Evolutionary conservation across 805 yeast species (phyloP), one percentile per base, ranked within the genome.

Genomic region (Sugiyamaella chiloensis): DNA sequence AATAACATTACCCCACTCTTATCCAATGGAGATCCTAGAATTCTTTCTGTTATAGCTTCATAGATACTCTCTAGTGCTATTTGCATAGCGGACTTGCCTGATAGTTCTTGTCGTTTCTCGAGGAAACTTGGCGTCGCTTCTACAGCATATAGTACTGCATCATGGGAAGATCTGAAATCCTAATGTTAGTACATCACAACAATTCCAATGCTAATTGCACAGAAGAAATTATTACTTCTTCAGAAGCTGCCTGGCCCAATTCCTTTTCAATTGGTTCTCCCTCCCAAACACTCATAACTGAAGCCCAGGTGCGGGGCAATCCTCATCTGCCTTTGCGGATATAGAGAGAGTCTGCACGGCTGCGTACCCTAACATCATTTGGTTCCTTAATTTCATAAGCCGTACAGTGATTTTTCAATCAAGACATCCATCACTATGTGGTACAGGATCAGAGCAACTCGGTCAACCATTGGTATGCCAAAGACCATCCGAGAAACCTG

Each of bases 381-480:
- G n/a, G n/a, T n/a, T n/a, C n/a, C n/a, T n/a, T n/a, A 26, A 11
- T 26, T 7, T 26, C 11, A 11, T 26, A 26, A 26, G 29, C 29
- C 29, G 29, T 26, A 26, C 29, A 11, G 11, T 26, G 29, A 7
- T 8, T 26, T 26, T 26, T 11, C 7, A 26, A 26, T 16, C 19
- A 16, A n/a, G 5, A 34, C 37, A 4, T 8, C 20, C 37, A 21
- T 34, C 37, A 34, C 37, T 14, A 54, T 58, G 57, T 81, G 63
- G 62, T 82, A 76, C 68, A 81, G 85, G 64, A 79, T 89, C 48
- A 81, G 89, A 17, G 88, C 88, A 59, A 69, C 75, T 44, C 79
- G 95, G 63, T 89, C 97, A 1, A 75, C 88, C 4, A 89, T 91
- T 52, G 96, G 96, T 1, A 73, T 88, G 59, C 95, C 96, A 9